phyloP scores from a whole-genome alignment of 495 filamentous ascomycete genomes.

The Neurospora sp. region DNA sequence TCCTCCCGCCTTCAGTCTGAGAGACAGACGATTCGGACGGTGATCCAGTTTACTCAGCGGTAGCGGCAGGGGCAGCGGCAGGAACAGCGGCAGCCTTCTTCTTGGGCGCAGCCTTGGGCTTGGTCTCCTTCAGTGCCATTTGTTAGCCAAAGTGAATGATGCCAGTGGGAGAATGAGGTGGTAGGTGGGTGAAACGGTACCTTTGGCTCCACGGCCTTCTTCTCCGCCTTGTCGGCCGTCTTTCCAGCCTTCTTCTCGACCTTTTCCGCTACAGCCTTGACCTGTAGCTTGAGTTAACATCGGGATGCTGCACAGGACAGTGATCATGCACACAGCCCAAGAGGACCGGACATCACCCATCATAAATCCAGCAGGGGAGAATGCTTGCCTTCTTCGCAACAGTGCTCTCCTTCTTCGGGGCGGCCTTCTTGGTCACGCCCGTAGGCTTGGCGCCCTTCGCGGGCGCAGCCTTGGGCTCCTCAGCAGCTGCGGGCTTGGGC shows the following conservation, averaged over 20 bases:
- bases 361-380: neutral
- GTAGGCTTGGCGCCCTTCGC: conserved; percentile 40
- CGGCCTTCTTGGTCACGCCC: conserved; percentile 46
- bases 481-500: conserved; percentile 25
- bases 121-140: conserved; percentile 15
- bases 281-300: conserved; percentile 28
- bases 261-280: conserved; percentile 40
- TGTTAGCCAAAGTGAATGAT: conserved; percentile 1
- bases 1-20: neutral
- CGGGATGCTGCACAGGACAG: neutral
- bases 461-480: conserved; percentile 27
- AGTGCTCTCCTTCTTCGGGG: conserved; percentile 37
- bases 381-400: conserved; percentile 38
- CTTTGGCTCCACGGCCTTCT: conserved; percentile 15
- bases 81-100: conserved; percentile 22
- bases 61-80: neutral
- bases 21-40: neutral
- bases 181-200: conserved; percentile 1
- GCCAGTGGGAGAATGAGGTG: neutral
- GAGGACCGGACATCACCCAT: neutral
- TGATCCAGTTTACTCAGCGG: conserved; percentile 7
- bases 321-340: neutral
- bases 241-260: conserved; percentile 20
- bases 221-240: conserved; percentile 14
- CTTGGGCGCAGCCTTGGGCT: conserved; percentile 33